Conservation (phyloP, 306 rosid species). For the Prunus kanzakura region DNA sequence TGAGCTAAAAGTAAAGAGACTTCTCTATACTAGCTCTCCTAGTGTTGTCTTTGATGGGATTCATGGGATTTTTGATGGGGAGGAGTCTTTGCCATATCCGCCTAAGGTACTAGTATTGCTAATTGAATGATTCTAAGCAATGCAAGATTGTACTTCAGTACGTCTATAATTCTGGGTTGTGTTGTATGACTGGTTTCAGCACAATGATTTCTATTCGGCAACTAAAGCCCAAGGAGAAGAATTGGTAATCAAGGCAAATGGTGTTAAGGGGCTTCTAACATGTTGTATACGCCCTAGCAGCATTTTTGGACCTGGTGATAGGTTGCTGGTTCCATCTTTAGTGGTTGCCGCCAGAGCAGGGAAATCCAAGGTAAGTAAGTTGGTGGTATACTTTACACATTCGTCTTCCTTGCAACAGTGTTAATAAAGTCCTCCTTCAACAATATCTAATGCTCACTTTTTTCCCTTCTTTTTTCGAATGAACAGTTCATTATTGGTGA, state of each 20-base stretch:
- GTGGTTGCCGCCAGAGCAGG: slow-evolving; percentile 81
- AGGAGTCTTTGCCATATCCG: slow-evolving; percentile 78
- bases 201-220: slow-evolving; percentile 83
- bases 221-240: slow-evolving; percentile 91
- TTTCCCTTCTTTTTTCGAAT: slow-evolving; percentile 27
- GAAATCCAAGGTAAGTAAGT: slow-evolving; percentile 68
- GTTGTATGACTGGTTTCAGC: slow-evolving; percentile 47
- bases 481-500: slow-evolving; percentile 86
- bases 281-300: slow-evolving; percentile 97
- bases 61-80: slow-evolving; percentile 64
- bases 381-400: slow-evolving; percentile 1
- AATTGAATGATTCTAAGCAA: background rate
- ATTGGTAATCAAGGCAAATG: slow-evolving; percentile 76
- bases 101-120: slow-evolving; percentile 45
- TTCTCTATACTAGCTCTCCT: slow-evolving; percentile 83
- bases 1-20: slow-evolving; percentile 73
- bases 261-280: slow-evolving; percentile 71
- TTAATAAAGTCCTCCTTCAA: slow-evolving; percentile 3
- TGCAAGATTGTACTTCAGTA: background rate
- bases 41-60: slow-evolving; percentile 95
- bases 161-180: background rate
- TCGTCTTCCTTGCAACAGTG: background rate
- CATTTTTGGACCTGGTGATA: slow-evolving; percentile 96
- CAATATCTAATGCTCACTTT: slow-evolving; percentile 11
- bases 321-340: slow-evolving; percentile 72